Percentiles rank a stretch among this genome's conserved stretches.
Evolutionary conservation across 2,329 filamentous ascomycete genomes (phyloP).

Genomic region (Cercospora beticola): DNA sequence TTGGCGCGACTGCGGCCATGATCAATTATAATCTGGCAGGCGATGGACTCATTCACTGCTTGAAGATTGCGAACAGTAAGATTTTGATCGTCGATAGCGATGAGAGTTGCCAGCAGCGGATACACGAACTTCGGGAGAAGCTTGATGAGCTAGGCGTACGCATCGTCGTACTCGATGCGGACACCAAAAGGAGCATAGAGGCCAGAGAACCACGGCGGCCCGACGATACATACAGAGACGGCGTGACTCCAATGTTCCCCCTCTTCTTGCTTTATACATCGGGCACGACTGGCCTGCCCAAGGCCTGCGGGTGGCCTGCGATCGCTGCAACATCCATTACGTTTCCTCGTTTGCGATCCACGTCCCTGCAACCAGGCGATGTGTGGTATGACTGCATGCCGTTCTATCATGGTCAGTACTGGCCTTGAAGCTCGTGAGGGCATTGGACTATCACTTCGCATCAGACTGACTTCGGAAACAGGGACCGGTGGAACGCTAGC

Average conservation of each 20-base stretch:
- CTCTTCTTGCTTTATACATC: slow-evolving; percentile 71
- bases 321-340: slow-evolving; percentile 46
- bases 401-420: slow-evolving; percentile 60
- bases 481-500: slow-evolving; percentile 64
- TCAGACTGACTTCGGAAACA: background rate
- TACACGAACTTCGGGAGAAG: slow-evolving; percentile 52
- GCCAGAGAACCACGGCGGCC: slow-evolving; percentile 53
- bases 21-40: slow-evolving; percentile 41
- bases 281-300: slow-evolving; percentile 74
- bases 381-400: slow-evolving; percentile 77
- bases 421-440: background rate
- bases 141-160: slow-evolving; percentile 59
- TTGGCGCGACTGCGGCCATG: slow-evolving; percentile 38
- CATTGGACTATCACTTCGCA: background rate
- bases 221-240: slow-evolving; percentile 55
- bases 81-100: slow-evolving; percentile 50
- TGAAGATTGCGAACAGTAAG: slow-evolving; percentile 43
- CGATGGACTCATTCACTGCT: slow-evolving; percentile 38
- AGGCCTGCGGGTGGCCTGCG: slow-evolving; percentile 64
- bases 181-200: slow-evolving; percentile 50
- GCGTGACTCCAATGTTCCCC: slow-evolving; percentile 55
- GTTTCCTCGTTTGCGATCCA: slow-evolving; percentile 38
- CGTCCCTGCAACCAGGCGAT: slow-evolving; percentile 50
- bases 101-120: slow-evolving; percentile 53
- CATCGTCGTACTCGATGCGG: slow-evolving; percentile 54